A percentile compares a stretch with the other conserved stretches of the same genome.
These are phyloP conservation scores for Gossypium laxum DNA, from an alignment of 441 rosid genomes.

Conservation along the genomic window DNA sequence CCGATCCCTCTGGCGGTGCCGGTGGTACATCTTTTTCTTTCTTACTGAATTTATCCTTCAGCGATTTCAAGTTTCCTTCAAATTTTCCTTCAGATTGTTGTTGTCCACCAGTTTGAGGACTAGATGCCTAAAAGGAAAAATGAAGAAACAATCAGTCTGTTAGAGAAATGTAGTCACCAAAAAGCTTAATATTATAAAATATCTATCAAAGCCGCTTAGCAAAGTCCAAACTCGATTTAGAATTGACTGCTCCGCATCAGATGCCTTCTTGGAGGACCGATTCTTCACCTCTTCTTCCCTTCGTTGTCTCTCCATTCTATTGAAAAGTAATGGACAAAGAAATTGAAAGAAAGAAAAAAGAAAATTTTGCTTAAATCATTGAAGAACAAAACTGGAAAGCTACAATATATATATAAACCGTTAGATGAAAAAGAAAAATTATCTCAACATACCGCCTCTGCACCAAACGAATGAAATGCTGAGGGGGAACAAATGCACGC, in stretches of 20 bases:
- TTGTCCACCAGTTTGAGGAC: conserved; percentile 76
- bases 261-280: conserved; percentile 74
- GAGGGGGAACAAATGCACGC: conserved; percentile 95
- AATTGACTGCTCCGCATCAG: conserved; percentile 78
- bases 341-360: not conserved
- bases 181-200: not conserved
- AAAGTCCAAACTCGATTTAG: conserved; percentile 57
- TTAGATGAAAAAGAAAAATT: not conserved
- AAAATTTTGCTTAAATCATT: not conserved
- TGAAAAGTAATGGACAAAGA: conserved; percentile 10
- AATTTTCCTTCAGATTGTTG: conserved; percentile 69
- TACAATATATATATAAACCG: not conserved
- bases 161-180: not conserved
- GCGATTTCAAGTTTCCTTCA: conserved; percentile 81
- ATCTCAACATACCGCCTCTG: conserved; percentile 56
- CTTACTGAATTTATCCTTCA: conserved; percentile 65
- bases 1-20: conserved; percentile 69
- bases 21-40: conserved; percentile 73
- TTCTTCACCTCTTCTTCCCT: conserved; percentile 87
- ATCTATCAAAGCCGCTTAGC: conserved; percentile 11
- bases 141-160: conserved; percentile 6
- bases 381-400: not conserved
- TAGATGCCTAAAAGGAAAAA: conserved; percentile 44
- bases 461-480: conserved; percentile 87
- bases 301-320: conserved; percentile 95